Conservation (phyloP, 2,329 filamentous ascomycete genomes). For the Talaromyces albobiverticillius region DNA sequence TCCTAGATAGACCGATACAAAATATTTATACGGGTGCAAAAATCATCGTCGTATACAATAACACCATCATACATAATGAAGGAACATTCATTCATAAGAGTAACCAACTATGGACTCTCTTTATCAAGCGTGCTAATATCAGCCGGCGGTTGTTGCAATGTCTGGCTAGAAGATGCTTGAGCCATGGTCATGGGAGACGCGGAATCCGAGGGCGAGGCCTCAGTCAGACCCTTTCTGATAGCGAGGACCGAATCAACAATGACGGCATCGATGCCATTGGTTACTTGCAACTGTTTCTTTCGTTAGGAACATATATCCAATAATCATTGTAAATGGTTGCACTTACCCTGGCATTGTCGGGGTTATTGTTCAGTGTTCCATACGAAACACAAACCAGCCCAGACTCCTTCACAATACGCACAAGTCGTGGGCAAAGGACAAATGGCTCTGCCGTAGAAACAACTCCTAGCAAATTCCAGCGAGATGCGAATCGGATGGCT, state of each 20-base stretch:
- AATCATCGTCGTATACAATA: too few species aligned
- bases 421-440: conserved; percentile 81
- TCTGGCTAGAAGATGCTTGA: conserved; percentile 10
- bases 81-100: too few species aligned
- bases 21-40: too few species aligned
- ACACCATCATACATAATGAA: too few species aligned
- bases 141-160: conserved; percentile 6
- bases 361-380: conserved; percentile 84
- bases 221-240: conserved; percentile 83
- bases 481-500: conserved; percentile 86
- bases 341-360: conserved; percentile 76
- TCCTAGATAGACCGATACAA: too few species aligned
- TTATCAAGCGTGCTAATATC: conserved; percentile 13
- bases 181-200: conserved; percentile 18
- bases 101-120: not conserved
- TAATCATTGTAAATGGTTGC: not conserved
- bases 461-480: conserved; percentile 92
- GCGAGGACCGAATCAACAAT: conserved; percentile 94
- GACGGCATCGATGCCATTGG: conserved; percentile 93
- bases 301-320: not conserved
- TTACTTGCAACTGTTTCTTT: conserved; percentile 69
- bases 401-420: conserved; percentile 89
- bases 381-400: conserved; percentile 95
- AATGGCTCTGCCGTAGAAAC: conserved; percentile 86
- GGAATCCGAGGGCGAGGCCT: conserved; percentile 21